These are phyloP conservation scores for Golubevia sp. DNA, from an alignment of 1,284 basidiomycete species.

Conservation along the genomic window DNA sequence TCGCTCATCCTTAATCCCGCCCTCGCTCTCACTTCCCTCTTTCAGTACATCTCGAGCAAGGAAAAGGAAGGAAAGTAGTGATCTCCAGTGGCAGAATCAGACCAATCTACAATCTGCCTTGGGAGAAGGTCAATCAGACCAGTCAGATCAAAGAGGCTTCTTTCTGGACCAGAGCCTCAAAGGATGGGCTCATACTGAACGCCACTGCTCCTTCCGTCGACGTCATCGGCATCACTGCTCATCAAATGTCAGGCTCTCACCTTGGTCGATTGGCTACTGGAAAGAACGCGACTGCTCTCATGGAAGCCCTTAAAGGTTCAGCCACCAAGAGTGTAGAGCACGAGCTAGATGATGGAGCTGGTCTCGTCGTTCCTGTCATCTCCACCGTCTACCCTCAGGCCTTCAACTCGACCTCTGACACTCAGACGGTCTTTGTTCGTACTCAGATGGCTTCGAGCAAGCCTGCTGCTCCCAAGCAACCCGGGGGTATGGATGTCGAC, in stretches of 20 bases:
- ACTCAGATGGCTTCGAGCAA: constrained; percentile 12
- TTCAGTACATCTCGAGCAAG: constrained; percentile 45
- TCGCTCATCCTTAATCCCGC: not conserved
- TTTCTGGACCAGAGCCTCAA: constrained; percentile 49
- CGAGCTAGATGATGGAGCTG: constrained; percentile 27
- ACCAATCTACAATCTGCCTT: constrained; percentile 44
- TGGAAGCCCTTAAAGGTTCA: constrained; percentile 29
- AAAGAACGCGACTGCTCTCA: constrained; percentile 35
- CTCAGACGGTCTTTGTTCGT: constrained; percentile 42
- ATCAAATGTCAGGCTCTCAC: constrained; percentile 32
- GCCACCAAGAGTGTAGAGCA: constrained; percentile 36
- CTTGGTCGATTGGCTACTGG: constrained; percentile 35
- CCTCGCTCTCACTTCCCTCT: not conserved
- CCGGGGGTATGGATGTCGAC: not conserved
- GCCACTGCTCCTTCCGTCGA: constrained; percentile 26
- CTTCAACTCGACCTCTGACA: not conserved
- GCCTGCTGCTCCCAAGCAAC: not conserved
- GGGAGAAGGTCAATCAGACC: constrained; percentile 35
- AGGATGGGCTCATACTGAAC: constrained; percentile 41
- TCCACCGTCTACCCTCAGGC: constrained; percentile 43
- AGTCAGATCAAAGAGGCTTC: constrained; percentile 23
- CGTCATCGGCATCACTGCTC: constrained; percentile 26
- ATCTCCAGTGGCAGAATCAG: constrained; percentile 43
- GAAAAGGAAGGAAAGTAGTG: constrained; percentile 55
- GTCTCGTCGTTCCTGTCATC: constrained; percentile 26